phyloP scores from a whole-genome alignment of 176 grass and related monocot species.

The Ensete ventricosum region DNA sequence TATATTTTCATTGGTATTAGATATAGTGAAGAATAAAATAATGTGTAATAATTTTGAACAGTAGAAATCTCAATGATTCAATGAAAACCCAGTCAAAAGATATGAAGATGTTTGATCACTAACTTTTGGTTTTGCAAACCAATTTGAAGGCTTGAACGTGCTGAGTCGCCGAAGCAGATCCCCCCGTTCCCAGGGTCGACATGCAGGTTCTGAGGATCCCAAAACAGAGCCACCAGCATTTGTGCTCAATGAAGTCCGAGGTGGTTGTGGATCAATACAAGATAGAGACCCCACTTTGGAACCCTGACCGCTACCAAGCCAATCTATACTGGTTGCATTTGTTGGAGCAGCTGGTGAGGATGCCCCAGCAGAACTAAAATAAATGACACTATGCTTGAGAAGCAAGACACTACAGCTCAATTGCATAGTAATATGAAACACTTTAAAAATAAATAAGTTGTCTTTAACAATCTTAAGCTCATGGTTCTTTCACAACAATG shows the following conservation, averaged over 20 bases:
- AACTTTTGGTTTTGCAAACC: slow-evolving; percentile 82
- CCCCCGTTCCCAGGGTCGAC: slow-evolving; percentile 85
- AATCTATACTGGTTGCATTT: slow-evolving; percentile 81
- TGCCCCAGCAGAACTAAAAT: slow-evolving; percentile 78
- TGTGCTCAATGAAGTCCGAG: slow-evolving; percentile 55
- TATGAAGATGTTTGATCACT: neutral
- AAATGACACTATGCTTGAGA: slow-evolving; percentile 5
- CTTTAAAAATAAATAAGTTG: neutral
- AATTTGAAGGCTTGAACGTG: slow-evolving; percentile 75
- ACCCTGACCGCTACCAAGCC: slow-evolving; percentile 60
- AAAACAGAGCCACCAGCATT: slow-evolving; percentile 54
- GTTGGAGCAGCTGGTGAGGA: slow-evolving; percentile 69
- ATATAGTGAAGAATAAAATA: too few species aligned
- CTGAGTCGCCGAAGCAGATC: slow-evolving; percentile 77
- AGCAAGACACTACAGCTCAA: neutral
- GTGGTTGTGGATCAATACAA: slow-evolving; percentile 40
- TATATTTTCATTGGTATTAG: too few species aligned
- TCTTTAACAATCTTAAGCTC: neutral
- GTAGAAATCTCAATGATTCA: slow-evolving; percentile 11
- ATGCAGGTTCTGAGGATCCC: slow-evolving; percentile 59
- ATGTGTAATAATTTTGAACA: neutral
- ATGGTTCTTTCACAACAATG: neutral
- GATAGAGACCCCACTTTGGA: slow-evolving; percentile 64
- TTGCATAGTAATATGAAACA: neutral
- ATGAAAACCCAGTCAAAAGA: slow-evolving; percentile 13